A percentile compares a stretch with the other conserved stretches of the same genome.
Conservation (phyloP, 768 basidiomycete species). For the Mycena vulgaris region DNA sequence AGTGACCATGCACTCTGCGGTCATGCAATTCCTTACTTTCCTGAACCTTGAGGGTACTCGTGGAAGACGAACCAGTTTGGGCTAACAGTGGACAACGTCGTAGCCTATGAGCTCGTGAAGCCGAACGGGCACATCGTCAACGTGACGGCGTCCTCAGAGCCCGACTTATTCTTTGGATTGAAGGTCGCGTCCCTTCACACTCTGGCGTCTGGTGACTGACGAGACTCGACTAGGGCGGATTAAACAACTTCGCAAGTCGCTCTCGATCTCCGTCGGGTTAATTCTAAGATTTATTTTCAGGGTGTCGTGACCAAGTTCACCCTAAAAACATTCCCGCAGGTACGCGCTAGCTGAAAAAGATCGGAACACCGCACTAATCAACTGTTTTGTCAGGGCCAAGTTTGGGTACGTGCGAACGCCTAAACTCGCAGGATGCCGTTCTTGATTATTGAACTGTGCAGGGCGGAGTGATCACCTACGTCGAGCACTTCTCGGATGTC, state of each 20-base stretch:
- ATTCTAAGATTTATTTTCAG: conserved; percentile 36
- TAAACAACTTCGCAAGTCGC: conserved; percentile 69
- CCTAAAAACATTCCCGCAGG: conserved; percentile 67
- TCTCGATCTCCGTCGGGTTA: neutral
- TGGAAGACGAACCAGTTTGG: conserved; percentile 76
- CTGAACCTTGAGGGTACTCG: conserved; percentile 61
- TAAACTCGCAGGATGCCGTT: neutral
- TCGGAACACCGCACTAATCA: neutral
- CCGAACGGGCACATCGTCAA: conserved; percentile 63
- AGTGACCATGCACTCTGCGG: conserved; percentile 25
- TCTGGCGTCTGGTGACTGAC: neutral
- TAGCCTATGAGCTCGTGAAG: conserved; percentile 69
- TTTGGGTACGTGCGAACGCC: conserved; percentile 64
- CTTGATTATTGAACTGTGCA: conserved; percentile 42
- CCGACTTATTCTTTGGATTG: conserved; percentile 60
- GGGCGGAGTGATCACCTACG: conserved; percentile 64
- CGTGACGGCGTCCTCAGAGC: conserved; percentile 52
- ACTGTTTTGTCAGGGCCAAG: conserved; percentile 47
- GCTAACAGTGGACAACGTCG: conserved; percentile 69
- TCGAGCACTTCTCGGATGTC: conserved; percentile 42
- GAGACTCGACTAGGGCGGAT: conserved; percentile 63
- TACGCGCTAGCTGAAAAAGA: neutral
- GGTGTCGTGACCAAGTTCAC: conserved; percentile 76
- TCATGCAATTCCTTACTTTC: too few species aligned
- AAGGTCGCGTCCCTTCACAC: conserved; percentile 51